Evolutionary conservation across 2,329 filamentous ascomycete genomes (phyloP), one percentile per base, ranked within the genome.

Genomic region (Mariannaea sp.): DNA sequence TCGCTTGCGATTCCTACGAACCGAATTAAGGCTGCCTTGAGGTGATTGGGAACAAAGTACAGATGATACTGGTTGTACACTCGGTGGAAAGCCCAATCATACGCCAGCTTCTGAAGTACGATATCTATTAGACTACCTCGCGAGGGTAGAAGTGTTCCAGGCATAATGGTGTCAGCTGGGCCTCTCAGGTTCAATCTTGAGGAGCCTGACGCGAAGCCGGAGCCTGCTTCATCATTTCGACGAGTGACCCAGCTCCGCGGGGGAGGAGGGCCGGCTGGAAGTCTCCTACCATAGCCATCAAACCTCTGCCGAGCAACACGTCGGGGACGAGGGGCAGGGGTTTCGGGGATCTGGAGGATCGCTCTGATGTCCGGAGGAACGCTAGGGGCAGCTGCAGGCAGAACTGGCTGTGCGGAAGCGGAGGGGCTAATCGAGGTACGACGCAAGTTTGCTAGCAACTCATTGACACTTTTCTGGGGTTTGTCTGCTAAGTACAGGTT

Each of bases 331-430:
- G 80, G 82, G 8, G 75, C 68, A 19, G 81, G 81, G 22, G 79
- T 79, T 62, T 84, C 82, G 53, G 82, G 82, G 50, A 85, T 76
- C 62, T 82, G 78, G 45, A 87, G 78, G 54, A 86, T 79, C 55
- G 80, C 75, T 54, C 82, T 79, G 62, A 87, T 77, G 47, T 76
- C 72, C 4, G 84, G 83, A 47, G 83, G 84, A 2, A 87, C 75
- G 54, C 80, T 84, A n/a, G 80, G 82, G 26, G 70, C 64, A 50
- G 68, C 68, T 42, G 68, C 62, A 53, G 69, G 63, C 57, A 65
- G 60, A 53, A 64, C 55, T 49, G 61, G 59, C 56, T 58, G 59
- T 49, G 57, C 57, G 41, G 70, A 65, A 43, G 63, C 49, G 13
- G 66, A 62, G 5, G 67, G 58, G 46, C 61, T 64, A 30, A 65